A percentile compares a stretch with the other conserved stretches of the same genome.
Evolutionary conservation across 2,329 filamentous ascomycete genomes (phyloP).

Genomic region (Penicillium sp.): DNA sequence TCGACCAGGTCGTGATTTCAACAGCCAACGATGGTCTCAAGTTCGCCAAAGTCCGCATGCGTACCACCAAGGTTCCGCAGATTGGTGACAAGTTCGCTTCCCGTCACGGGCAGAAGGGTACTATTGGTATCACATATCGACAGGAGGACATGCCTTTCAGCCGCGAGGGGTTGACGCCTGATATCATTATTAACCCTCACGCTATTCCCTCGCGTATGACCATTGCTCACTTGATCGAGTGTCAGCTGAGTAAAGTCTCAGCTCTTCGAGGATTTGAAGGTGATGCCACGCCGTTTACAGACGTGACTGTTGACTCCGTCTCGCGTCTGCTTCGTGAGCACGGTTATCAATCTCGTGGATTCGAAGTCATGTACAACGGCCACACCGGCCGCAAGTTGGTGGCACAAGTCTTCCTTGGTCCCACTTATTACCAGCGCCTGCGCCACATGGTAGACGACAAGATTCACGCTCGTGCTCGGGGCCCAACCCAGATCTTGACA

Average conservation of each 20-base stretch:
- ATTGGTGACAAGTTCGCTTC: constrained; percentile 99
- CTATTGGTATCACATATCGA: constrained; percentile 95
- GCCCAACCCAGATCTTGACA: constrained; percentile 94
- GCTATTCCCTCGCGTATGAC: constrained; percentile 99
- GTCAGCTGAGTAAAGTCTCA: constrained; percentile 91
- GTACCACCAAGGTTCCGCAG: constrained; percentile 96
- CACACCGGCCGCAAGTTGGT: constrained; percentile 92
- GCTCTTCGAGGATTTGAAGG: constrained; percentile 91
- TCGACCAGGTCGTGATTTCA: constrained; percentile 87
- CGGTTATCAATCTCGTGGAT: constrained; percentile 93
- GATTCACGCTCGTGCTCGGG: constrained; percentile 96
- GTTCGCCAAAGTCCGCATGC: constrained; percentile 94
- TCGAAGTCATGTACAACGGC: constrained; percentile 98
- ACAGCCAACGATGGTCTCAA: constrained; percentile 91
- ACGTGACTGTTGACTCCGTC: constrained; percentile 91
- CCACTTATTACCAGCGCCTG: constrained; percentile 97
- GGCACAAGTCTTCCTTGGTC: constrained; percentile 92
- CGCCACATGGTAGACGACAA: constrained; percentile 99
- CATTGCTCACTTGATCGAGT: constrained; percentile 99
- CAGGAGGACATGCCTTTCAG: constrained; percentile 99
- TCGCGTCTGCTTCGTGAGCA: constrained; percentile 79
- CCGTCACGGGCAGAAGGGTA: constrained; percentile 98
- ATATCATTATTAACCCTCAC: constrained; percentile 98
- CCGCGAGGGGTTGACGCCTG: constrained; percentile 80
- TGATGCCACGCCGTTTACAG: constrained; percentile 95